Evolutionary conservation across 768 basidiomycete genomes (phyloP), one percentile per base, ranked within the genome.

Genomic region (Rhizopogon salebrosus): DNA sequence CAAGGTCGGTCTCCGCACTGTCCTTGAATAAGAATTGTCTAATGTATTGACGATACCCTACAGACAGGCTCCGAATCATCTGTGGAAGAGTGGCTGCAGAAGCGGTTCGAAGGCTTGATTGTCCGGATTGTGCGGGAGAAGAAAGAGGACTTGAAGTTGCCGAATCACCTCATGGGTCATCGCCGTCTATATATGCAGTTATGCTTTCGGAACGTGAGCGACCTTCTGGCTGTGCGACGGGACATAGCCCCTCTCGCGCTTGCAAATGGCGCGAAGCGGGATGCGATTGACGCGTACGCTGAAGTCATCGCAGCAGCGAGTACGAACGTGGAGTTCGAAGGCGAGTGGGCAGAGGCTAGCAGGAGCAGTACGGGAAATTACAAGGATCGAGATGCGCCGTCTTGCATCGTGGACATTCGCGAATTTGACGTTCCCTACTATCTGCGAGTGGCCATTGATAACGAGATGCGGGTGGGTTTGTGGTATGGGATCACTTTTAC

Each of bases 401-500:
- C 98, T 50, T 87, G 83, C 60, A 92, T 98, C 64, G 83, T 97
- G 65, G 97, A 99, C 65, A 80, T 95, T 41, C 82, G 97, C 34
- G 97, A 98, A 66, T 98, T 87, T 69, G 97, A 99, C 69, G 92
- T 98, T 24, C 91, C 92, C 1, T 99, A 98, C 69, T 98, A 98
- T 70, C 77, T 97, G 41, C 93, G 97, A 18, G 95, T 98, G n/a
- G 94, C 95, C 13, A 99, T 99, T 71, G 97, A 99, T 79, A 93
- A 95, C 66, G 93, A 98, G 41, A 81, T 98, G 45, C 92, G 97
- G 45, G 95, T 97, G 49, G 97, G 97, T 46, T 74, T 98, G n/a
- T 99, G 97, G 97, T 99, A 99, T 62, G 78, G 82, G 0, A 83
- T 99, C 49, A 83, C 87, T 4, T 93, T 95, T 59, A 79, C 79